These are phyloP conservation scores for Fusarium nisikadoi DNA, from an alignment of 2,329 filamentous ascomycete species.

Conservation along the genomic window DNA sequence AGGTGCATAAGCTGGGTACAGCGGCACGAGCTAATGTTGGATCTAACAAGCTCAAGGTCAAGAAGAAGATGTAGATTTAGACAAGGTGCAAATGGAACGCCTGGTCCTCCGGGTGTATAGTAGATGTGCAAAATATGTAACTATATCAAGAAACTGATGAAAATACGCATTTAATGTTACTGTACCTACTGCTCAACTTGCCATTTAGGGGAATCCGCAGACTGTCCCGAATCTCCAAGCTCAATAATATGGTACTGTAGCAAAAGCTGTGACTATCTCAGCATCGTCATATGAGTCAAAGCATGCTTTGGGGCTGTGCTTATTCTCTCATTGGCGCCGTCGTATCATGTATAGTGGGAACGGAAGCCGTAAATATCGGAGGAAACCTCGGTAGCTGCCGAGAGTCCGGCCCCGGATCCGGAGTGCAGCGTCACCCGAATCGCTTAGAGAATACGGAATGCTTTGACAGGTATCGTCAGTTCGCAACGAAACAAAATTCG, in stretches of 20 bases:
- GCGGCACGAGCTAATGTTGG: conserved; percentile 78
- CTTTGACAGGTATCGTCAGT: neutral
- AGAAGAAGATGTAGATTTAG: conserved; percentile 50
- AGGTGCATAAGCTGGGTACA: conserved; percentile 84
- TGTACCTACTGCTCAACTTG: neutral
- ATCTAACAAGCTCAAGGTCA: conserved; percentile 51
- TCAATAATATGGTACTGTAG: neutral
- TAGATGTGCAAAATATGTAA: conserved; percentile 47
- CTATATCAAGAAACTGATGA: conserved; percentile 45
- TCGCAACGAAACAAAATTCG: neutral
- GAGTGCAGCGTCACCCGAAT: conserved; percentile 6
- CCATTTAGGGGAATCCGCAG: neutral
- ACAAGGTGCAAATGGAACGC: conserved; percentile 2
- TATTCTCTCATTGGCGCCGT: conserved; percentile 17
- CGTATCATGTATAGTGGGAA: neutral
- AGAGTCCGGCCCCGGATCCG: conserved; percentile 24
- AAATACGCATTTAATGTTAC: conserved; percentile 27
- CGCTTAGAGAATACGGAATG: neutral
- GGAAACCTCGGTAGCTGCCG: conserved; percentile 24
- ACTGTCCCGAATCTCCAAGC: neutral
- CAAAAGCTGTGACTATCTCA: neutral
- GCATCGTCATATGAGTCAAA: neutral
- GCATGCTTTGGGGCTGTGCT: conserved; percentile 16
- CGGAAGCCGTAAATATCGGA: conserved; percentile 18
- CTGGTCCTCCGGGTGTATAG: conserved; percentile 38